Evolutionary conservation across 2,329 filamentous ascomycete genomes (phyloP).

Genomic region (Xylaria sp.): DNA sequence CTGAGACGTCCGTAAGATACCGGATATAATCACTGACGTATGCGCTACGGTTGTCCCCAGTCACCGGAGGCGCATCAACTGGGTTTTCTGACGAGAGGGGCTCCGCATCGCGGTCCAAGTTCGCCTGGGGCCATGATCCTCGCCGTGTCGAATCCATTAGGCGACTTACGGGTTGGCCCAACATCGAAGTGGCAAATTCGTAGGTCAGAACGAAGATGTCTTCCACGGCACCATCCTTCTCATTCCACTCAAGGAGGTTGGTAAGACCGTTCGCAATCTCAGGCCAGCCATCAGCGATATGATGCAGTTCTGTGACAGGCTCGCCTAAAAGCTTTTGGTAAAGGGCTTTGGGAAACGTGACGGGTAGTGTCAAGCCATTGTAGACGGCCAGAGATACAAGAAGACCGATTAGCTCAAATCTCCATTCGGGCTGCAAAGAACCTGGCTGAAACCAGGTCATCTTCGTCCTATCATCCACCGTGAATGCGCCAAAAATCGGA

Average conservation of each 20-base stretch:
- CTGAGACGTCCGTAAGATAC: slow-evolving; percentile 73
- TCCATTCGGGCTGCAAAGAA: slow-evolving; percentile 77
- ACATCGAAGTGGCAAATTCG: slow-evolving; percentile 66
- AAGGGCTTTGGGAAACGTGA: slow-evolving; percentile 80
- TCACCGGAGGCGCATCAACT: slow-evolving; percentile 66
- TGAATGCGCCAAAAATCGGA: slow-evolving; percentile 74
- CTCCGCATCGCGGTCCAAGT: slow-evolving; percentile 22
- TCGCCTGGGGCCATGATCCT: slow-evolving; percentile 51
- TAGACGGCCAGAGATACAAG: slow-evolving; percentile 87
- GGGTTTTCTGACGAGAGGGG: slow-evolving; percentile 36
- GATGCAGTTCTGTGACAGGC: slow-evolving; percentile 63
- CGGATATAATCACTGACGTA: slow-evolving; percentile 82
- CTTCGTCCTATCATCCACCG: slow-evolving; percentile 66
- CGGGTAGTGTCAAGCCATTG: slow-evolving; percentile 84
- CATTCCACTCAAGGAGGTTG: slow-evolving; percentile 69
- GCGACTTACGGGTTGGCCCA: slow-evolving; percentile 52
- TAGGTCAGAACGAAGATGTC: slow-evolving; percentile 82
- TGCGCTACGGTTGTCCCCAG: slow-evolving; percentile 67
- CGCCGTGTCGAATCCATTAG: slow-evolving; percentile 45
- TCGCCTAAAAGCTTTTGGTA: slow-evolving; percentile 74
- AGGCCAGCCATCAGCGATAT: slow-evolving; percentile 85
- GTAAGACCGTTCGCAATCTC: slow-evolving; percentile 70
- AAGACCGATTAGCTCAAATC: slow-evolving; percentile 82
- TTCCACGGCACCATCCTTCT: slow-evolving; percentile 66
- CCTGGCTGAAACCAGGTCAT: slow-evolving; percentile 86